phyloP scores from a whole-genome alignment of 2,329 filamentous ascomycete genomes.

The Ceratocystis huliohia region DNA sequence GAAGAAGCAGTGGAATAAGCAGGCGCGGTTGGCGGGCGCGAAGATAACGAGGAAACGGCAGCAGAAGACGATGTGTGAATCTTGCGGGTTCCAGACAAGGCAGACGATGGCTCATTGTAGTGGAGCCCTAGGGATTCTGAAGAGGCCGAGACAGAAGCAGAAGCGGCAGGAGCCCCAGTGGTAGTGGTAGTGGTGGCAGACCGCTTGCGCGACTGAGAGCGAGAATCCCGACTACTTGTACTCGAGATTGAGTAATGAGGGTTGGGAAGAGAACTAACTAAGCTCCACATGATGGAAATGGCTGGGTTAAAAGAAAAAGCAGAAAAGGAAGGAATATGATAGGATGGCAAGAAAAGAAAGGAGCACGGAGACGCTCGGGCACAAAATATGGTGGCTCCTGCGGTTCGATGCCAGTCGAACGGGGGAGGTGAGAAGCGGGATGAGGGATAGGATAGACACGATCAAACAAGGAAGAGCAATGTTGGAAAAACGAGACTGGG shows the following conservation, averaged over 20 bases:
- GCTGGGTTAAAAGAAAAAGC: slow-evolving; percentile 6
- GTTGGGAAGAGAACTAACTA: slow-evolving; percentile 18
- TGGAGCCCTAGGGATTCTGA: slow-evolving; percentile 15
- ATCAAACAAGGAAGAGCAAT: slow-evolving; percentile 1
- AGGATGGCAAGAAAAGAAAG: neutral
- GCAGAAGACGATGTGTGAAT: slow-evolving; percentile 3
- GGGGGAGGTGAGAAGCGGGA: slow-evolving; percentile 14
- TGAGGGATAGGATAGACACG: neutral
- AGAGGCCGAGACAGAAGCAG: neutral
- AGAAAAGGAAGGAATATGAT: neutral
- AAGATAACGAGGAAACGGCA: neutral
- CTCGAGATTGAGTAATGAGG: slow-evolving; percentile 15
- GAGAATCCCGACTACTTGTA: slow-evolving; percentile 17
- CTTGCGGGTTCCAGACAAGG: slow-evolving; percentile 6
- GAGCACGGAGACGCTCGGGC: slow-evolving; percentile 10
- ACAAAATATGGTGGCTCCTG: slow-evolving; percentile 7
- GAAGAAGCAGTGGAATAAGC: slow-evolving; percentile 9
- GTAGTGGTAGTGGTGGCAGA: slow-evolving; percentile 14
- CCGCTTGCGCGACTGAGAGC: slow-evolving; percentile 16
- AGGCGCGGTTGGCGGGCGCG: slow-evolving; percentile 17
- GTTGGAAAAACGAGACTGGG: neutral
- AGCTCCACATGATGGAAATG: slow-evolving; percentile 19
- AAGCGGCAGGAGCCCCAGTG: neutral
- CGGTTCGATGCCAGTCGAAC: slow-evolving; percentile 9
- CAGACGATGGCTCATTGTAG: slow-evolving; percentile 13